Conservation (phyloP, 345 rosid genomes). For the Combretum micranthum region DNA sequence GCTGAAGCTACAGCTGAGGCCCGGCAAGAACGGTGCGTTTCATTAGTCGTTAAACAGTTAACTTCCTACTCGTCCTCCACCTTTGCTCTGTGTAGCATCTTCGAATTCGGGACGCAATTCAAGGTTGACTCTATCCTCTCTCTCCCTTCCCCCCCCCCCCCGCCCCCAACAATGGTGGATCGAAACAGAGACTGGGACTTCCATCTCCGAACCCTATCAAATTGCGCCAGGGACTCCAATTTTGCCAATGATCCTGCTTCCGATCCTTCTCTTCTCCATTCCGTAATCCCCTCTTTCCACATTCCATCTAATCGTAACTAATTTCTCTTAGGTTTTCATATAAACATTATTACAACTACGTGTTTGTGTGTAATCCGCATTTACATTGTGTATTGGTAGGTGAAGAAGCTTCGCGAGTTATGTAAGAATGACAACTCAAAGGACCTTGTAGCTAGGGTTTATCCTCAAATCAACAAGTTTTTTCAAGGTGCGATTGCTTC, state of each 20-base stretch:
- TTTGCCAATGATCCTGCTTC: conserved; percentile 68
- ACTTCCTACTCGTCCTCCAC: too few relatives aligned
- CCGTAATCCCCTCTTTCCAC: conserved; percentile 30
- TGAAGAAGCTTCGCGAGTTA: conserved; percentile 61
- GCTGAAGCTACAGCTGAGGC: too few relatives aligned
- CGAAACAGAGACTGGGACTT: conserved; percentile 65
- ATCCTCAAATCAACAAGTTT: conserved; percentile 69
- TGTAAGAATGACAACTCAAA: conserved; percentile 67
- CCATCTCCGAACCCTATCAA: conserved; percentile 60
- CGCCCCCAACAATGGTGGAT: conserved; percentile 40
- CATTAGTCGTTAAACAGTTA: too few relatives aligned
- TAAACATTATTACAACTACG: not conserved
- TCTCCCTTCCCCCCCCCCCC: too few relatives aligned
- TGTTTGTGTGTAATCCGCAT: not conserved
- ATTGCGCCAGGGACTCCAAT: conserved; percentile 64
- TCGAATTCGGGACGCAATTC: not conserved
- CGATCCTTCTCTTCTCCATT: conserved; percentile 68
- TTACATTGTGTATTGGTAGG: conserved; percentile 29
- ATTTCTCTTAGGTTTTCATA: not conserved
- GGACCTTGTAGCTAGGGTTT: conserved; percentile 82
- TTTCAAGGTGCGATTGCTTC: conserved; percentile 88
- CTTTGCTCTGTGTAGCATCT: too few relatives aligned
- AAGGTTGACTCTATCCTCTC: not conserved
- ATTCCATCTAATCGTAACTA: not conserved
- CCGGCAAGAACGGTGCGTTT: too few relatives aligned